Evolutionary conservation across 2,329 filamentous ascomycete species (phyloP), one percentile per base, ranked within the genome.

Genomic region (Tolypocladium ovalisporum): DNA sequence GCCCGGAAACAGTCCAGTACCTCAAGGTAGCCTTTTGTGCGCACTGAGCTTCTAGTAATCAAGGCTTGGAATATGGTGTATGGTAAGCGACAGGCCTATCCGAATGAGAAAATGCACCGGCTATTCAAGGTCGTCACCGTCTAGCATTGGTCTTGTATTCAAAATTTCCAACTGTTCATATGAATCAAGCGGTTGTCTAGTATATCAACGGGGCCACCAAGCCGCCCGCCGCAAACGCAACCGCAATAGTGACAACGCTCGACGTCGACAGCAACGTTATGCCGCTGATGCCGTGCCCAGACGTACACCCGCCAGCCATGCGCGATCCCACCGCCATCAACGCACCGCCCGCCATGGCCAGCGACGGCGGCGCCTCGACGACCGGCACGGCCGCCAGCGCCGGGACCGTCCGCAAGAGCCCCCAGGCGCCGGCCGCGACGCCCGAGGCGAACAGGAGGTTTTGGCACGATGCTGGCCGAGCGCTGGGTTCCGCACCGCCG

Each of bases 271-370:
- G 71, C 59, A 84, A 72, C n/a, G 81, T 80, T 65, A 88, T 77
- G 0, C 86, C 86, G 58, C 81, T 86, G 61, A 89, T 83, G 0
- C 86, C 86, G 66, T 89, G 86, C 0, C 86, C 85, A 6, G 82
- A 85, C 0, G 85, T 86, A 61, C 86, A 89, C 0, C 86, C 86
- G 1, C 84, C 84, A 0, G 81, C 85, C 56, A 87, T 65, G 54
- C 84, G 77, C 1, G 83, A 76, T 1, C 86, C 86, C 10, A 88
- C 66, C 0, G 79, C 76, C 71, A 87, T 80, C 17, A 79, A 58
- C 4, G 79, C 71, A 0, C 85, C 86, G 1, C 85, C 85, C 0
- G 75, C 52, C 0, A 77, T 63, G 0, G 82, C 79, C 60, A 72
- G 66, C 2, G 64, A 29, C 0, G 74, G 71, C 4, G 72, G 64